Conservation (phyloP, 2,329 filamentous ascomycete genomes). For the Teratosphaeria viscida region DNA sequence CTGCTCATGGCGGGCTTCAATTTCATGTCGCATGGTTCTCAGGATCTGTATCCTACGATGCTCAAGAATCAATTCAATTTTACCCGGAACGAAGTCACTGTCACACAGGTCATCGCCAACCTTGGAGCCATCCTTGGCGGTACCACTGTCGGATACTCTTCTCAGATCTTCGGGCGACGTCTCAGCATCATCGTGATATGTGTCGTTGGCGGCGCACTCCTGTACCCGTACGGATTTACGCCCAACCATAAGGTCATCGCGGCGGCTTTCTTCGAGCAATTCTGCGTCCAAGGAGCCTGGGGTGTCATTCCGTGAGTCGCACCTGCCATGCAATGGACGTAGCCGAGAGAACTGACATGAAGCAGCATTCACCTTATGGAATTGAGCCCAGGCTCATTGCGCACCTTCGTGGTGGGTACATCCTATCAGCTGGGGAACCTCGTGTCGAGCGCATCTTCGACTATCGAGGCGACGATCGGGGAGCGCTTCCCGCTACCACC, state of each 20-base stretch:
- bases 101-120: constrained; percentile 41
- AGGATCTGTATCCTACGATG: constrained; percentile 54
- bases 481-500: constrained; percentile 31
- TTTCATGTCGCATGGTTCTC: constrained; percentile 75
- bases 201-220: constrained; percentile 59
- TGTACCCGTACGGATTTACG: constrained; percentile 75
- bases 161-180: constrained; percentile 37
- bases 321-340: neutral
- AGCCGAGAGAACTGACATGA: neutral
- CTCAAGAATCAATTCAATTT: constrained; percentile 49
- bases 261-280: constrained; percentile 66
- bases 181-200: constrained; percentile 39
- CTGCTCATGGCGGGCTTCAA: constrained; percentile 86
- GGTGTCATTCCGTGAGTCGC: constrained; percentile 27
- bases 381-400: constrained; percentile 59
- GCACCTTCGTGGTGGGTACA: constrained; percentile 65
- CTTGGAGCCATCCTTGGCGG: constrained; percentile 40
- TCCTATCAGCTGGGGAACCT: constrained; percentile 71
- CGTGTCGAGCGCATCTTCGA: constrained; percentile 37
- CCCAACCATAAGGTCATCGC: constrained; percentile 56
- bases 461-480: constrained; percentile 33
- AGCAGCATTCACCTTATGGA: constrained; percentile 63
- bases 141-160: constrained; percentile 36
- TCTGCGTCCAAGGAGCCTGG: constrained; percentile 31
- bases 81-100: constrained; percentile 35